Percentiles rank a stretch among this genome's conserved stretches.
phyloP scores from a whole-genome alignment of 2,329 filamentous ascomycete genomes.

The Escovopsis weberi region DNA sequence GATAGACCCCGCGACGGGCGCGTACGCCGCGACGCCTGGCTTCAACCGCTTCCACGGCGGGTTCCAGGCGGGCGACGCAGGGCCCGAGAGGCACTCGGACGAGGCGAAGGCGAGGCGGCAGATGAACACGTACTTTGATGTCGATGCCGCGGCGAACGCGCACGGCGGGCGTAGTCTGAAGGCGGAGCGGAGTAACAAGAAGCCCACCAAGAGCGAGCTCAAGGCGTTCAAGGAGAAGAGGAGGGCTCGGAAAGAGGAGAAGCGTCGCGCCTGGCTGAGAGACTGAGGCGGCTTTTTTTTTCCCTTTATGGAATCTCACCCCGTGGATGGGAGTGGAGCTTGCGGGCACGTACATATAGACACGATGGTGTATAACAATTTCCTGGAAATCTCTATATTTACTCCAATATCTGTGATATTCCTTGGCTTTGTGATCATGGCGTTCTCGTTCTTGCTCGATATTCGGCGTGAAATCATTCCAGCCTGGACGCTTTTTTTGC shows the following conservation, averaged over 20 bases:
- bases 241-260: slow-evolving; percentile 82
- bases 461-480: too few species aligned
- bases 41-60: slow-evolving; percentile 87
- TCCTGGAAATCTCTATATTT: too few species aligned
- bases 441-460: too few species aligned
- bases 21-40: slow-evolving; percentile 54
- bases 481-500: too few species aligned
- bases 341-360: too few species aligned
- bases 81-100: slow-evolving; percentile 66
- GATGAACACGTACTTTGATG: slow-evolving; percentile 91
- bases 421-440: too few species aligned
- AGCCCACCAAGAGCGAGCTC: slow-evolving; percentile 70
- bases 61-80: slow-evolving; percentile 55
- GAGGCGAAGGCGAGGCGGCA: slow-evolving; percentile 78
- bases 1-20: slow-evolving; percentile 19
- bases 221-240: slow-evolving; percentile 88
- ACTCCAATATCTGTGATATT: too few species aligned
- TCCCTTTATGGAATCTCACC: background rate
- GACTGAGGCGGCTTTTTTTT: slow-evolving; percentile 41
- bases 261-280: slow-evolving; percentile 76
- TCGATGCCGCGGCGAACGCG: slow-evolving; percentile 80
- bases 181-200: slow-evolving; percentile 77
- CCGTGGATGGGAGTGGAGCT: background rate
- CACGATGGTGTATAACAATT: too few species aligned
- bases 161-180: slow-evolving; percentile 85